A percentile compares a stretch with the other conserved stretches of the same genome.
Conservation (phyloP, 148 eudicot genomes). For the Rhododendron simsii region DNA sequence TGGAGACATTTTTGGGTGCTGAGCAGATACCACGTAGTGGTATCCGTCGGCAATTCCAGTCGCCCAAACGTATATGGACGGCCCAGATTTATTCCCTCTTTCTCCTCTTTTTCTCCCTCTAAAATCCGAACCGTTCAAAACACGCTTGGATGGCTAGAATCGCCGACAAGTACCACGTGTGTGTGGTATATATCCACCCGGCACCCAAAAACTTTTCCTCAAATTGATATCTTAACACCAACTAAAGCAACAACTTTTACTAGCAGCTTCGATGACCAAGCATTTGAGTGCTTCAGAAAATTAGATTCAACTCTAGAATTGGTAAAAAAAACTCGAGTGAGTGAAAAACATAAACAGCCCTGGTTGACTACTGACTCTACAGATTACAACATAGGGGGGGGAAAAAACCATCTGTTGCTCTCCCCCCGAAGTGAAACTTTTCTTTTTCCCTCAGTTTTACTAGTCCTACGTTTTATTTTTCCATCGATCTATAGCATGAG, state of each 20-base stretch:
- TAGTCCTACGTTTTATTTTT: neutral
- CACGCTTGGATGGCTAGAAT: no score
- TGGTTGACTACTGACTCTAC: neutral
- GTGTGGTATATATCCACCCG: no score
- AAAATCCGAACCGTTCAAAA: no score
- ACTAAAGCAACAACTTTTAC: neutral
- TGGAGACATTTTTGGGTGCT: no score
- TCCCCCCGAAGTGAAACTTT: neutral
- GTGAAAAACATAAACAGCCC: neutral
- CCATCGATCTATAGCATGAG: neutral
- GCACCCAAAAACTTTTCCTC: no score
- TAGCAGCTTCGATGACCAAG: neutral
- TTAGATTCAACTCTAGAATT: neutral
- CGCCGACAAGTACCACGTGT: no score
- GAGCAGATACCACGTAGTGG: no score
- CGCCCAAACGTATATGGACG: no score
- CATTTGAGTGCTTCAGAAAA: neutral
- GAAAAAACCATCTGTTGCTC: neutral
- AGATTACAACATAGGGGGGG: neutral
- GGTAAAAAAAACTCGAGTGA: neutral
- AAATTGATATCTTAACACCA: neutral
- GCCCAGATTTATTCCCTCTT: no score
- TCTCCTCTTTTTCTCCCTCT: no score
- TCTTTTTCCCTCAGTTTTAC: neutral
- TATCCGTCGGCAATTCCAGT: no score